Conservation (phyloP, 805 yeast species). For the Saccharomycopsis vini region DNA sequence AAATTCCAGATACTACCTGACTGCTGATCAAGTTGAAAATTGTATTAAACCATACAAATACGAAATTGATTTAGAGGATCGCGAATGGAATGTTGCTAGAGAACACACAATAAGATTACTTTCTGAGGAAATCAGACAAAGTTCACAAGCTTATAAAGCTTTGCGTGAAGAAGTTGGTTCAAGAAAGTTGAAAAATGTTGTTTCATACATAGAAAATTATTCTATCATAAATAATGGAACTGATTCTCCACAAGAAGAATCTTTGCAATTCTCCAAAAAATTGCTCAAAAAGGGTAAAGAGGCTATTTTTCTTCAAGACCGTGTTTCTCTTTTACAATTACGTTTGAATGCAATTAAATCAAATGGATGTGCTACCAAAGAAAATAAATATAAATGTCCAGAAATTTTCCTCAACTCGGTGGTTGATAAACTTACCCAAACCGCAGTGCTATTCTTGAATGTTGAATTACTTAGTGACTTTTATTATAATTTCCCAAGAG, state of each 20-base stretch:
- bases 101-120: slow-evolving; percentile 67
- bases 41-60: slow-evolving; percentile 97
- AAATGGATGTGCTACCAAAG: slow-evolving; percentile 66
- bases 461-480: slow-evolving; percentile 92
- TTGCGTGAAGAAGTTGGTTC: slow-evolving; percentile 73
- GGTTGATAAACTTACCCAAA: slow-evolving; percentile 81
- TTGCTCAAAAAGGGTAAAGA: slow-evolving; percentile 73
- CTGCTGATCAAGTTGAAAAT: slow-evolving; percentile 97
- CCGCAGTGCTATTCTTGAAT: slow-evolving; percentile 86
- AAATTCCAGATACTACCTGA: slow-evolving; percentile 70
- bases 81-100: slow-evolving; percentile 82
- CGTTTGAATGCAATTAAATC: slow-evolving; percentile 70
- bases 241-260: slow-evolving; percentile 43
- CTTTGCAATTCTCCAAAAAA: slow-evolving; percentile 75
- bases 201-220: slow-evolving; percentile 44
- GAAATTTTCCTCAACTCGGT: slow-evolving; percentile 90
- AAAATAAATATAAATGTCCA: slow-evolving; percentile 84
- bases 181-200: slow-evolving; percentile 73
- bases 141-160: slow-evolving; percentile 50
- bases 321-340: slow-evolving; percentile 61
- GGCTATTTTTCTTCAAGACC: slow-evolving; percentile 69
- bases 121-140: slow-evolving; percentile 80
- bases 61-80: slow-evolving; percentile 91
- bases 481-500: slow-evolving; percentile 93
- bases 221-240: slow-evolving; percentile 3